These are phyloP conservation scores for Cenchrus fungigraminus DNA, from an alignment of 176 grass and related monocot species.

Conservation along the genomic window DNA sequence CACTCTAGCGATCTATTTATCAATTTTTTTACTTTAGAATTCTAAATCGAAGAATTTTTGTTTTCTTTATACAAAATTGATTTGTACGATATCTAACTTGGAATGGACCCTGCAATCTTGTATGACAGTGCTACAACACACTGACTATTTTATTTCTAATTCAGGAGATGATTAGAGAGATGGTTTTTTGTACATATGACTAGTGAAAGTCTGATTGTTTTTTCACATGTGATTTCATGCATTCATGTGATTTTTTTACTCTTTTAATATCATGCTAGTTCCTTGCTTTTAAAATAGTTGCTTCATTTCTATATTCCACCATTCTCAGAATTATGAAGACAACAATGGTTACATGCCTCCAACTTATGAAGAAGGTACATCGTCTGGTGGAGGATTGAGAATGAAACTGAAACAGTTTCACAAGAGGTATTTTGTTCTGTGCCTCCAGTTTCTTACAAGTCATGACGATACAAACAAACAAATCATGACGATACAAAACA, in stretches of 20 bases:
- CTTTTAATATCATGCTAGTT: constrained; percentile 28
- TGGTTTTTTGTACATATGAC: background rate
- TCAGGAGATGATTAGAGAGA: background rate
- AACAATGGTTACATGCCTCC: constrained; percentile 83
- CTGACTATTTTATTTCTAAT: background rate
- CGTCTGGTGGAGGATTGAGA: constrained; percentile 81
- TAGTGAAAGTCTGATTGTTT: constrained; percentile 5
- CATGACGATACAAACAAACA: background rate
- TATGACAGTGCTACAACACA: background rate
- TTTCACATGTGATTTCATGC: background rate
- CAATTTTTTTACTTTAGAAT: background rate
- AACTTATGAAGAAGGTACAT: constrained; percentile 73
- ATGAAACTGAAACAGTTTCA: constrained; percentile 98
- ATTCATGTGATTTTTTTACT: constrained; percentile 4
- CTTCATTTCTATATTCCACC: constrained; percentile 32
- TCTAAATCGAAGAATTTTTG: background rate
- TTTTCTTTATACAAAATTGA: background rate
- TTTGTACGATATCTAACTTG: background rate
- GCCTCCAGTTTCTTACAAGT: constrained; percentile 8
- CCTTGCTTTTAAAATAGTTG: constrained; percentile 18
- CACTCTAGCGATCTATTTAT: too few species aligned
- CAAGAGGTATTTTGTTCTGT: constrained; percentile 65
- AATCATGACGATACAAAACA: constrained; percentile 4
- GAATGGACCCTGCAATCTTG: background rate
- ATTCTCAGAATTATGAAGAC: constrained; percentile 69